phyloP scores from a whole-genome alignment of 352 stramenopile genomes.

The Elongisporangium undulatum region DNA sequence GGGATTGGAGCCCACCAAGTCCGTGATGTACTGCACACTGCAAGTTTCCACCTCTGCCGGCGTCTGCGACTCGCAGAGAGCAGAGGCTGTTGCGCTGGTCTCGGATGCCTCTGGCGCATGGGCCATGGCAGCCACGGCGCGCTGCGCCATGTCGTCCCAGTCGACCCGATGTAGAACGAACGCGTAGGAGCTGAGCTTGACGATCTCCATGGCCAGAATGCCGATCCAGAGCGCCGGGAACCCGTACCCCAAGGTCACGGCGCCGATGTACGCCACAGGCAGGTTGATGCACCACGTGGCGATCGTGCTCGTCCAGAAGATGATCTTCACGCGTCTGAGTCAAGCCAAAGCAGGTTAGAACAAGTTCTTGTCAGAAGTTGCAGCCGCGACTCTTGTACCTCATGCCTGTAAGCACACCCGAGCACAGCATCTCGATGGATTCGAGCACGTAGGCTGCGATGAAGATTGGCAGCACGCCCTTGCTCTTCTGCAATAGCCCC shows the following conservation, averaged over 20 bases:
- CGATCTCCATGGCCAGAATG: slow-evolving; percentile 58
- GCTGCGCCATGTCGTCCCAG: slow-evolving; percentile 43
- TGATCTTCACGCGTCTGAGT: slow-evolving; percentile 49
- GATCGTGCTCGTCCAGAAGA: slow-evolving; percentile 56
- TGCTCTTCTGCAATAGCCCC: slow-evolving; percentile 38
- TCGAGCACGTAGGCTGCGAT: slow-evolving; percentile 56
- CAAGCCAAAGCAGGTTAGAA: neutral
- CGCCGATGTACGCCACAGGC: slow-evolving; percentile 49
- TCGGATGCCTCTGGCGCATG: slow-evolving; percentile 15
- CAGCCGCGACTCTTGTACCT: slow-evolving; percentile 19
- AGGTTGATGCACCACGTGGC: slow-evolving; percentile 69
- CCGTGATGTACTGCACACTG: slow-evolving; percentile 59
- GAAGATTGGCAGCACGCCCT: slow-evolving; percentile 54
- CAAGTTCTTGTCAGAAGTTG: slow-evolving; percentile 4
- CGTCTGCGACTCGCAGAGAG: slow-evolving; percentile 3
- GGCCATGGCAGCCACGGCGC: slow-evolving; percentile 44
- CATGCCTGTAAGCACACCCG: slow-evolving; percentile 63
- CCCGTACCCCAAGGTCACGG: slow-evolving; percentile 43
- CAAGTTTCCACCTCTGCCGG: slow-evolving; percentile 35
- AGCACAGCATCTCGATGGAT: slow-evolving; percentile 54
- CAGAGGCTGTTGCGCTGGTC: neutral
- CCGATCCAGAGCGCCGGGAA: slow-evolving; percentile 63
- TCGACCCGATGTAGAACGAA: slow-evolving; percentile 33
- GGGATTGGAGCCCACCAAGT: slow-evolving; percentile 50
- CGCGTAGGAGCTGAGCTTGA: slow-evolving; percentile 53